These are phyloP conservation scores for Prunus yedoensis DNA, from an alignment of 331 rosid species.

Conservation along the genomic window DNA sequence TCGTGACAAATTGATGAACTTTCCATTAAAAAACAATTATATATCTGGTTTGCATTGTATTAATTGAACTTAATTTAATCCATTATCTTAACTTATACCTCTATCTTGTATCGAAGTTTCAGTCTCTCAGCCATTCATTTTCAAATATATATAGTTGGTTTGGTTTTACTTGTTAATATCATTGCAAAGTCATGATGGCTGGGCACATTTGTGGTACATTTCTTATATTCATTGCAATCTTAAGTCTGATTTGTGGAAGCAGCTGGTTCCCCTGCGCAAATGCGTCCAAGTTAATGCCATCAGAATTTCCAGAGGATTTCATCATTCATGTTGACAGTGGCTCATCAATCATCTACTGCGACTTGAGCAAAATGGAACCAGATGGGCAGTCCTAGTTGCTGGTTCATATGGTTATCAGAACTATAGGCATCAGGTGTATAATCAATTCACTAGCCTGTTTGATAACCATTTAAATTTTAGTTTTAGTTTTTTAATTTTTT, in stretches of 20 bases:
- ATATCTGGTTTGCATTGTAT: too few relatives aligned
- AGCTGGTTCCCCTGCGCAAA: not conserved
- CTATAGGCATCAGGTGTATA: conserved; percentile 61
- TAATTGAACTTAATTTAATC: too few relatives aligned
- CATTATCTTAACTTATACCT: too few relatives aligned
- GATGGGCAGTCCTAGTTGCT: conserved; percentile 66
- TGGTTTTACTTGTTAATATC: not conserved
- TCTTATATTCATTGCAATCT: not conserved
- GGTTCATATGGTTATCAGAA: conserved; percentile 46
- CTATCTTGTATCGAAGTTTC: too few relatives aligned
- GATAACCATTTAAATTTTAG: too few relatives aligned
- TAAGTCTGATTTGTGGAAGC: not conserved
- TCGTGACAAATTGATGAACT: not conserved
- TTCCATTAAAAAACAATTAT: not conserved
- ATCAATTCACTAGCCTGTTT: not conserved
- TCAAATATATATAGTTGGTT: not conserved
- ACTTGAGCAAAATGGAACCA: conserved; percentile 33
- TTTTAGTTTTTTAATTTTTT: too few relatives aligned
- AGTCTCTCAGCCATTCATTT: too few relatives aligned
- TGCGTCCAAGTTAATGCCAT: conserved; percentile 5
- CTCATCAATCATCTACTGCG: not conserved
- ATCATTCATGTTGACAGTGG: conserved; percentile 3
- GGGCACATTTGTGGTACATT: not conserved
- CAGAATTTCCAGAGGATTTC: conserved; percentile 14
- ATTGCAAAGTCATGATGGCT: too few relatives aligned